Evolutionary conservation across 1,284 basidiomycete species (phyloP), one percentile per base, ranked within the genome.

Genomic region (Chalciporus sp.): DNA sequence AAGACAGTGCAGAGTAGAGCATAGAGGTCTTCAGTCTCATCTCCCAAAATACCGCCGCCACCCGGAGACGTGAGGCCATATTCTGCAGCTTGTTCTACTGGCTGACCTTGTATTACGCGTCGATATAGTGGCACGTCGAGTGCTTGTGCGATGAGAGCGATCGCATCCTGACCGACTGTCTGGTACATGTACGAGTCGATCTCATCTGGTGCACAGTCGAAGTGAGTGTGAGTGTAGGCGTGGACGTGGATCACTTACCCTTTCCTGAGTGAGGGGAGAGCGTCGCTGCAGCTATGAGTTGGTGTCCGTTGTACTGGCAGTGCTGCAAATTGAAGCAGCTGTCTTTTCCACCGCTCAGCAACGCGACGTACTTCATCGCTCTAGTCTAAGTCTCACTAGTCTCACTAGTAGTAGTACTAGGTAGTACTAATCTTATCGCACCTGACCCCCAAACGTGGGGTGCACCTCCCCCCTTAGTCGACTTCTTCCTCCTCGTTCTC

Each of bases 171-270:
- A 0, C 95, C 97, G 35, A 99, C 95, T 7, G 96, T 98, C 71
- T 99, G 97, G 71, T 98, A 99, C 74, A 99, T 83, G 76, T 96
- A 99, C 42, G 96, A 98, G 73, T 99, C 96, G 64, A 98, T 85
- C 77, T 99, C 97, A 78, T 98, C 97, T 97, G 71, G 59, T 61
- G 19, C 10, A 10, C 42, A n/a, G 47, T 29, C 54, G 6, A 23
- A 6, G 58, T 61, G 61, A 58, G 27, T 45, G 53, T 45, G 51
- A 49, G 47, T 52, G 27, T 43, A 31, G 11, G 42, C 19, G 46
- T 16, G 23, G 10, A 11, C 23, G 62, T 26, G 44, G 39, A 52
- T 23, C 23, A 23, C 57, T 61, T 64, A 95, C 95, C 94, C 83
- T 91, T 91, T 62, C 93, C 95, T 43, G 79, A 74, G 54, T 81